These are phyloP conservation scores for Zalerion maritima DNA, from an alignment of 495 filamentous ascomycete genomes.

Conservation along the genomic window DNA sequence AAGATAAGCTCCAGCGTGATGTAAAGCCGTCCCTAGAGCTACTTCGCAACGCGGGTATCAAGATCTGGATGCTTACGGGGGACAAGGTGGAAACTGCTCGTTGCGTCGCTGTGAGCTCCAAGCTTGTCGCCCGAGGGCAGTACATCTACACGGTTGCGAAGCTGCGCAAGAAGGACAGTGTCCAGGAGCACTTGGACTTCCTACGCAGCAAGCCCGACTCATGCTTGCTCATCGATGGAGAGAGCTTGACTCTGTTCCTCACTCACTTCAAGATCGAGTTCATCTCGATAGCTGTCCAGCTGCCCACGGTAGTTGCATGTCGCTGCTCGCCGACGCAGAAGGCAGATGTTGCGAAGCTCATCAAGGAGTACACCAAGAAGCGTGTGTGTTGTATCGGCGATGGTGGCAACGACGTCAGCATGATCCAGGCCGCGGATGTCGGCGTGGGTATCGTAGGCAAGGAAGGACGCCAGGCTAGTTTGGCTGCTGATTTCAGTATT, in stretches of 20 bases:
- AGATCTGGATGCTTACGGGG: conserved; percentile 99
- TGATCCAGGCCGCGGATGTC: conserved; percentile 98
- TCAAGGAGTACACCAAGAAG: conserved; percentile 83
- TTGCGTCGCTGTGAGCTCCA: conserved; percentile 88
- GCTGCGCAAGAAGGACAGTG: conserved; percentile 58
- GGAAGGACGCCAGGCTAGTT: conserved; percentile 84
- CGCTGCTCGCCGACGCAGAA: conserved; percentile 97
- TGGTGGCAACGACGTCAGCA: conserved; percentile 95
- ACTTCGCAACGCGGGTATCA: conserved; percentile 94
- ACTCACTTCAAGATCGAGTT: conserved; percentile 69
- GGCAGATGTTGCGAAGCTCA: conserved; percentile 80
- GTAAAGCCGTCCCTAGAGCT: conserved; percentile 92
- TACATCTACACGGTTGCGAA: conserved; percentile 91
- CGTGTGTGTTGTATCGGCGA: conserved; percentile 94
- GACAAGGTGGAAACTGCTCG: conserved; percentile 98
- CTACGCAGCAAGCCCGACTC: conserved; percentile 76
- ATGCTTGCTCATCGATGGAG: conserved; percentile 88
- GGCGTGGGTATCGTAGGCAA: conserved; percentile 97
- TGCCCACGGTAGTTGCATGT: conserved; percentile 90
- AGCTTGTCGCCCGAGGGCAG: conserved; percentile 86
- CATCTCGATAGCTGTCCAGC: conserved; percentile 70
- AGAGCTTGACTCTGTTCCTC: conserved; percentile 71
- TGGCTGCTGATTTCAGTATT: conserved; percentile 93
- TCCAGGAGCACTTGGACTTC: conserved; percentile 74
- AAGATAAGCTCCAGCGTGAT: conserved; percentile 88